These are phyloP conservation scores for Mycena rebaudengoi DNA, from an alignment of 768 basidiomycete genomes.

Conservation along the genomic window DNA sequence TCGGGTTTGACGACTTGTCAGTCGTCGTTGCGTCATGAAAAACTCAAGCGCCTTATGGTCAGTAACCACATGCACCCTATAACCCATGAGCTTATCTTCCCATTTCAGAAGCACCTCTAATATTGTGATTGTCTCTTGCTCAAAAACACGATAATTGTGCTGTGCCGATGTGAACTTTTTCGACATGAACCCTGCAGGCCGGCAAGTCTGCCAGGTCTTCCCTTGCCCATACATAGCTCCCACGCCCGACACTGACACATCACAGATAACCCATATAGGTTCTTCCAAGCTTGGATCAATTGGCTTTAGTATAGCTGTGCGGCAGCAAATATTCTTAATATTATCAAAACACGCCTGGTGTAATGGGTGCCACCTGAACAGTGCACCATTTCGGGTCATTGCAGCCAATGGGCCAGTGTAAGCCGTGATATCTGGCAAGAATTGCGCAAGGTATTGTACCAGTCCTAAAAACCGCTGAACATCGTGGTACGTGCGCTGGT, in stretches of 20 bases:
- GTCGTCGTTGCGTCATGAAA: slow-evolving; percentile 32
- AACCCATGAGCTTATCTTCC: slow-evolving; percentile 42
- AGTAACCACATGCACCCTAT: slow-evolving; percentile 30
- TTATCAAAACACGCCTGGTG: slow-evolving; percentile 33
- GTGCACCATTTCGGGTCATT: slow-evolving; percentile 35
- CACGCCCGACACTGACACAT: slow-evolving; percentile 34
- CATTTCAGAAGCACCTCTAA: slow-evolving; percentile 37
- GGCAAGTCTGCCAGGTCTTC: slow-evolving; percentile 29
- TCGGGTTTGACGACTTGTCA: slow-evolving; percentile 28
- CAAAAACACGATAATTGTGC: slow-evolving; percentile 37
- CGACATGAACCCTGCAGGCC: slow-evolving; percentile 39
- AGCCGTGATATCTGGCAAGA: slow-evolving; percentile 43
- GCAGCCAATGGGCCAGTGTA: slow-evolving; percentile 41
- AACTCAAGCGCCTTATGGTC: slow-evolving; percentile 34
- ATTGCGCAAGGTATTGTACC: slow-evolving; percentile 41
- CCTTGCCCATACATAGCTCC: slow-evolving; percentile 41
- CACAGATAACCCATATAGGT: slow-evolving; percentile 40
- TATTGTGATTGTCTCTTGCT: slow-evolving; percentile 33
- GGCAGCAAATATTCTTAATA: slow-evolving; percentile 32
- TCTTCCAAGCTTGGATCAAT: slow-evolving; percentile 27
- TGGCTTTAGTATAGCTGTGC: slow-evolving; percentile 32
- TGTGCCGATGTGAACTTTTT: slow-evolving; percentile 38
- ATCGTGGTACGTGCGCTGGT: slow-evolving; percentile 33
- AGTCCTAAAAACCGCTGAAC: slow-evolving; percentile 44
- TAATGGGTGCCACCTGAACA: slow-evolving; percentile 37